These are phyloP conservation scores for Leccinum proximum DNA, from an alignment of 1,284 basidiomycete genomes.

Conservation along the genomic window DNA sequence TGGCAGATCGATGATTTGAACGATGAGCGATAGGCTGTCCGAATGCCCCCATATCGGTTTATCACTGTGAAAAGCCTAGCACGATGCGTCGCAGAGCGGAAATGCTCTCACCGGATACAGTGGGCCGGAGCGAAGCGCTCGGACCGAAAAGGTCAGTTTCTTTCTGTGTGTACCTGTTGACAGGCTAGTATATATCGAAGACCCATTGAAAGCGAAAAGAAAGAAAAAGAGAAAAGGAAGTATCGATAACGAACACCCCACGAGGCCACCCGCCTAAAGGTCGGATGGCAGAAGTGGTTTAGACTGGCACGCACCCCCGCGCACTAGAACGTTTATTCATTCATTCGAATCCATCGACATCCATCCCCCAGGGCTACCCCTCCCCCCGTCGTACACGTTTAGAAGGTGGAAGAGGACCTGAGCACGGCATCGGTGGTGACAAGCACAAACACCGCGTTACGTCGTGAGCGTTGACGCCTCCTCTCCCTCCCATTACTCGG, in stretches of 20 bases:
- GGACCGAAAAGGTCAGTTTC: not conserved
- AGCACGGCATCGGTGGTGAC: constrained; percentile 12
- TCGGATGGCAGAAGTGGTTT: constrained; percentile 4
- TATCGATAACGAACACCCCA: constrained; percentile 4
- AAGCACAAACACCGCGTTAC: not conserved
- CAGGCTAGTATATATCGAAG: not conserved
- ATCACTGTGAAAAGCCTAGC: constrained; percentile 6
- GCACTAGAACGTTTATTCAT: not conserved
- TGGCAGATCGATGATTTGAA: not conserved
- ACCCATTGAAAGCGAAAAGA: not conserved
- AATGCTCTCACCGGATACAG: not conserved
- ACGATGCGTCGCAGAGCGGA: not conserved
- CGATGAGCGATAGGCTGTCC: not conserved
- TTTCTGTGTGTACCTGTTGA: constrained; percentile 10
- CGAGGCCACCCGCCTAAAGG: constrained; percentile 6
- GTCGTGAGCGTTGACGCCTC: not conserved
- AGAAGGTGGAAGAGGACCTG: not conserved
- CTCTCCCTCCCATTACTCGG: not conserved
- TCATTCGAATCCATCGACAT: not conserved
- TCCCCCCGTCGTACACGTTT: not conserved
- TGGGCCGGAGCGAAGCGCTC: not conserved
- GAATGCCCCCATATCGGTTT: constrained; percentile 17
- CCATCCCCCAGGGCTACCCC: not conserved
- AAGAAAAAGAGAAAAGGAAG: not conserved
- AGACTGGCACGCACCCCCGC: constrained; percentile 2